Evolutionary conservation across 2,329 filamentous ascomycete species (phyloP), one percentile per base, ranked within the genome.

Genomic region (Xylariales sp.): DNA sequence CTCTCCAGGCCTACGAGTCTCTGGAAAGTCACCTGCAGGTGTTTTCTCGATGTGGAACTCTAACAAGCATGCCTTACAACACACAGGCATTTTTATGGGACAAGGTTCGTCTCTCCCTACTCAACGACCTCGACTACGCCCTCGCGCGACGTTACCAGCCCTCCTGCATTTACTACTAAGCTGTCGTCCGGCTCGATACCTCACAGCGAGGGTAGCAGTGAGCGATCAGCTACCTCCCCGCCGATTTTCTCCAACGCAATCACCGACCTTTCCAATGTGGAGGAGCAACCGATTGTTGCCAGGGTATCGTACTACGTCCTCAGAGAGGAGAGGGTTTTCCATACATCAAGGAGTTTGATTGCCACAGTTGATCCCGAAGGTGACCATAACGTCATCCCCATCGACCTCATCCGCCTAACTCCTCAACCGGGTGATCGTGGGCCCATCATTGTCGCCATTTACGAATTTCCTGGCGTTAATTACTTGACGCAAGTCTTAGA

Each of bases 281-380:
- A 79, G 61, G 73, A 80, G 41, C 53, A 54, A 44, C 74, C 76
- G 6, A 82, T 96, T 5, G 70, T 95, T 19, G 91, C 89, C 29
- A 81, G 88, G 16, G 73, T 96, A 30, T 95, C 90, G 1, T 83
- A 78, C 44, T 88, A 95, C 62, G 75, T 83, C 13, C 69, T 95
- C 37, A 81, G 90, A 6, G 79, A 96, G 50, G 90, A 97, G 66
- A 75, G 90, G 44, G 84, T 91, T 40, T 96, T 85, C 54, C 86
- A 95, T 51, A 85, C 93, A 48, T 79, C 83, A 54, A 88, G 85
- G 61, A 78, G 72, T 42, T 70, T 95, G 33, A 79, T 82, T 27
- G 70, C 76, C 39, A 80, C 81, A 12, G 81, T 80, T 18, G 88
- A 94, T 55, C 83, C 83, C 1, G 67, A 82, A 16, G 83, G 80